Percentiles rank a stretch among this genome's conserved stretches.
phyloP scores from a whole-genome alignment of 306 rosid species.

The Casuarina glauca region DNA sequence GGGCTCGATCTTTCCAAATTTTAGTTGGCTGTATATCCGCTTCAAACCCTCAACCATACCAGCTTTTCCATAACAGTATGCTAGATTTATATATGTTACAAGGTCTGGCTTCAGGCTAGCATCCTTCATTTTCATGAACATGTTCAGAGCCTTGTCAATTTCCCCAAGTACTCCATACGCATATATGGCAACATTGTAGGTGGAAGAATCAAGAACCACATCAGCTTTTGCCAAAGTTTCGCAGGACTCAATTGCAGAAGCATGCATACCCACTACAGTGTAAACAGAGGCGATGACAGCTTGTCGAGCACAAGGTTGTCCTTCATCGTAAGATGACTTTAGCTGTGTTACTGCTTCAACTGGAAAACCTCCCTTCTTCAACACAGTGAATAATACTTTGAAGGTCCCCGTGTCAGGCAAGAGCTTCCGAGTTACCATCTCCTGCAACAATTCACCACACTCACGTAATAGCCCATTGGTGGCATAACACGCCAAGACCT shows the following conservation, averaged over 20 bases:
- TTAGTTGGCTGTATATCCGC: slow-evolving; percentile 63
- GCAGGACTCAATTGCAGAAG: slow-evolving; percentile 62
- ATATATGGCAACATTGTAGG: slow-evolving; percentile 69
- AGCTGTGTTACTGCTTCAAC: slow-evolving; percentile 78
- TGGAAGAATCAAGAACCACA: slow-evolving; percentile 55
- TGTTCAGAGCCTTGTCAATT: slow-evolving; percentile 62
- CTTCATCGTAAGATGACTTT: slow-evolving; percentile 65
- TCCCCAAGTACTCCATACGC: slow-evolving; percentile 67
- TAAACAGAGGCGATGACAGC: slow-evolving; percentile 59
- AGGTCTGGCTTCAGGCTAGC: slow-evolving; percentile 60
- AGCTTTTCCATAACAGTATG: slow-evolving; percentile 76
- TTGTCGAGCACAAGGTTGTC: slow-evolving; percentile 71
- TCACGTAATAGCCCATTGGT: slow-evolving; percentile 56
- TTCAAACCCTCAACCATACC: slow-evolving; percentile 86
- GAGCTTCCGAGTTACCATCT: slow-evolving; percentile 70
- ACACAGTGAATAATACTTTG: slow-evolving; percentile 55
- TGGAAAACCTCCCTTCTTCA: slow-evolving; percentile 74
- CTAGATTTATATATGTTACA: slow-evolving; percentile 65
- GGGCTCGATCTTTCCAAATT: slow-evolving; percentile 58
- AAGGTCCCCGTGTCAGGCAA: slow-evolving; percentile 70
- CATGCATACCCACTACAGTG: slow-evolving; percentile 75
- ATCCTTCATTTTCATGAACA: slow-evolving; percentile 83
- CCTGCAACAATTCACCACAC: slow-evolving; percentile 74
- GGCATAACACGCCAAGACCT: slow-evolving; percentile 72
- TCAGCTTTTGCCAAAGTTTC: slow-evolving; percentile 51